These are phyloP conservation scores for Isochrysis galbana DNA, from an alignment of 78 protist species.

Conservation along the genomic window DNA sequence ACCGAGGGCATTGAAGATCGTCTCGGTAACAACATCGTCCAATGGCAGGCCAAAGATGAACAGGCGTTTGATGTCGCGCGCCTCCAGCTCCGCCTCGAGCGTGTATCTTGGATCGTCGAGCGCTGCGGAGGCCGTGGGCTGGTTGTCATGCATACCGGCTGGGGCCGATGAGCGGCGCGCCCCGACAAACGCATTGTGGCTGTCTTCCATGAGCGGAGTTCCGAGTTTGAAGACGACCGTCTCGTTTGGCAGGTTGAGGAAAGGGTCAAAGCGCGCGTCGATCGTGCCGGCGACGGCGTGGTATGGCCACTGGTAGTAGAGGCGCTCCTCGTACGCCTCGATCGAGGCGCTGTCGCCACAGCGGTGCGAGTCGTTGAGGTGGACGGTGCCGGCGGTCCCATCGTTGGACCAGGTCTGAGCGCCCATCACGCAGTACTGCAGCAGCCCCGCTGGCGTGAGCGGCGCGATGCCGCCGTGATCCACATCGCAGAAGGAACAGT, in stretches of 20 bases:
- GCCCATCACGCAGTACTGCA: neutral
- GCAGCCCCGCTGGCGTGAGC: no score
- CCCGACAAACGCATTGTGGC: neutral
- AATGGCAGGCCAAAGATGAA: neutral
- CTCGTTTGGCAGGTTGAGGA: neutral
- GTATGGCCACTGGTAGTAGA: neutral
- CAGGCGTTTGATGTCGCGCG: neutral
- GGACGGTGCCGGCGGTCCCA: neutral
- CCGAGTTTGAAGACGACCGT: neutral
- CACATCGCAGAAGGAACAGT: neutral
- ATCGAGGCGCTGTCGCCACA: neutral
- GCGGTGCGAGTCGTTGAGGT: neutral
- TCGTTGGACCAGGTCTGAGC: neutral
- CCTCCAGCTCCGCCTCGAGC: neutral
- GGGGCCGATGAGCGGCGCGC: neutral
- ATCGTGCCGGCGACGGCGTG: neutral
- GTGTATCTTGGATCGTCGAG: neutral
- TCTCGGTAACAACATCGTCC: neutral
- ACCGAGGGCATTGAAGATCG: neutral
- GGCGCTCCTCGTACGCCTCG: neutral
- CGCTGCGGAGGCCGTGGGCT: neutral
- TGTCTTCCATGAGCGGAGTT: neutral
- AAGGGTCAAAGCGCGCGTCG: neutral
- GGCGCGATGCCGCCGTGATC: neutral
- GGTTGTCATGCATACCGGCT: neutral